Base-by-base conservation (phyloP, 169 alveolate species). In the Cryptosporidium andersoni region DNA sequence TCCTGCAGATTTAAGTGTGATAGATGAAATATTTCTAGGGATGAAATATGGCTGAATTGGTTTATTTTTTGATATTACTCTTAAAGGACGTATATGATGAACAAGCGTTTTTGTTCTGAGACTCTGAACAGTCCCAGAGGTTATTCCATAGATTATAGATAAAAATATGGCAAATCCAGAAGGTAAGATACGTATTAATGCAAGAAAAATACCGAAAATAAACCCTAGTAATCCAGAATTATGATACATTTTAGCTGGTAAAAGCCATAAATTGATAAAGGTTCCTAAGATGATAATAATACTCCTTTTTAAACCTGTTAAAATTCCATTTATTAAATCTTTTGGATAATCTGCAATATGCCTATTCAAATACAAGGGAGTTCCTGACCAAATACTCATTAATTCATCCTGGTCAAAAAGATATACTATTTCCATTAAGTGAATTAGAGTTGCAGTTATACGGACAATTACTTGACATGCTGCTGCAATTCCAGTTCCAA, bases 341-440 rank as follows among this genome's bases (percentile, higher is more conserved):
- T 66, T 66, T 66, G 81, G 81, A 53, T 66, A 52, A 53, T 66
- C 65, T 36, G 81, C 81, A 5, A 66, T 34, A 53, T 66, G 55
- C 9, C 66, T 43, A 4, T 37, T 66, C 64, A 66, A 42, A 66
- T 51, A 66, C 42, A 66, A 52, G 37, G 81, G 81, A n/a, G 81
- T 66, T 0, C 81, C 81, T 34, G 51, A 53, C 81, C 81, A 66
- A 16, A 42, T 42, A 42, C 81, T 52, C 81, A 66, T 66, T 53
- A 52, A 53, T 39, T 45, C 51, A 51, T 66, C 81, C 42, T 66
- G 81, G 43, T 66, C 81, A 5, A 66, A 43, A 5, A 66, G 39
- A 66, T 66, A 53, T 11, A 55, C 39, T 39, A 66, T 65, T 7
- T 66, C 81, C 6, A 66, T 52, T 39, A 66, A 37, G 43, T 66